Evolutionary conservation across 2,329 filamentous ascomycete genomes (phyloP), one percentile per base, ranked within the genome.

Genomic region (Penicillium griseofulvum): DNA sequence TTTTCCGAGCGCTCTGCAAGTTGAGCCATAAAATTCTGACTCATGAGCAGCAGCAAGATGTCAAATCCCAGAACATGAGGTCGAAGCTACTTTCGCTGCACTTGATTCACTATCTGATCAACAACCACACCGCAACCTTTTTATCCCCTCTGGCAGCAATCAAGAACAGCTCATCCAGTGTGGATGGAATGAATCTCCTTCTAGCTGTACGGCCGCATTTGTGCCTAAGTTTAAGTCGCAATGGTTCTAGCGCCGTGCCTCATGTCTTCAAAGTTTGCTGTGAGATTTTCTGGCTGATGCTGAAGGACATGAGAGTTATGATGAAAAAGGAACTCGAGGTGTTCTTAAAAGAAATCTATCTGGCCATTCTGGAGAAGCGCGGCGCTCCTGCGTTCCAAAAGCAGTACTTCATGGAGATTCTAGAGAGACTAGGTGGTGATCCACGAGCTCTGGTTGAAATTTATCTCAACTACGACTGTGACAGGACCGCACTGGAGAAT

Each of bases 271-370:
- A 97, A 69, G 91, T 97, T 39, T 93, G 90, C 71, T 92, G 90
- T 66, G 94, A 99, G 72, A 96, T 97, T 29, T 99, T 99, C 72
- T 99, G 92, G 91, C 81, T 97, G 55, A 96, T 97, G 87, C 78
- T 97, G 41, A 96, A 95, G 71, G 88, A 91, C 66, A 89, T 99
- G 85, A 86, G 95, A 58, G 88, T 94, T 2, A 88, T 92, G 59
- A 89, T 99, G 75, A 99, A 99, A 86, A 96, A 96, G 83, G 94
- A 99, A 71, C 89, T 99, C 52, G 94, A 97, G 73, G 93, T 99
- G 0, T 97, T 99, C 70, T 76, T 99, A 56, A 97, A 97, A 71
- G 94, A 99, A 70, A 95, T 99, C 29, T 99, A 99, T 69, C 79
- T 99, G 5, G 88, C 92, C 0, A 90, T 97, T 39, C 78, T 99